Percentiles rank a stretch among this genome's conserved stretches.
Evolutionary conservation across 352 stramenopile genomes (phyloP).

Genomic region (Phytopythium sindhum): DNA sequence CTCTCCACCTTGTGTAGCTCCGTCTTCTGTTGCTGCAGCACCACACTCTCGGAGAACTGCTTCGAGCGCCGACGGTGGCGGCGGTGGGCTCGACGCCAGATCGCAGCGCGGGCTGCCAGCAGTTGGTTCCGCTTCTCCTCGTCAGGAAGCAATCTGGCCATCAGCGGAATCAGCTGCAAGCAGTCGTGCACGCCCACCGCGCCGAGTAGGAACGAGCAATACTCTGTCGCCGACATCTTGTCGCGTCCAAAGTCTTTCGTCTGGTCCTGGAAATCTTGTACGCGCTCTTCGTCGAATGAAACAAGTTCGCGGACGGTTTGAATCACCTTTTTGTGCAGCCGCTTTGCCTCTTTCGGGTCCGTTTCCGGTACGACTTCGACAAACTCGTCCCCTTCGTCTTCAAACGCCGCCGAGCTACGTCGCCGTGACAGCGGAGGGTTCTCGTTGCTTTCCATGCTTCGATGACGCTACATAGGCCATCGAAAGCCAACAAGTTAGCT

Average conservation of each 20-base stretch:
- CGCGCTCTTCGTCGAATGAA: conserved; percentile 59
- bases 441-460: background rate
- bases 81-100: conserved; percentile 54
- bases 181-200: conserved; percentile 64
- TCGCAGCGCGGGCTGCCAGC: conserved; percentile 54
- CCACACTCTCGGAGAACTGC: conserved; percentile 74
- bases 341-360: conserved; percentile 58
- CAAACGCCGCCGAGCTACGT: conserved; percentile 20
- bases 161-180: conserved; percentile 68
- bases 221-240: conserved; percentile 67
- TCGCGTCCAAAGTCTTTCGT: conserved; percentile 74
- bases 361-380: conserved; percentile 48
- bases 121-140: conserved; percentile 59
- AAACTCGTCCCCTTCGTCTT: conserved; percentile 56
- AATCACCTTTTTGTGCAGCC: conserved; percentile 71
- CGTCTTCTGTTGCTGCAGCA: conserved; percentile 57
- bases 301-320: conserved; percentile 62
- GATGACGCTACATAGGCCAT: background rate
- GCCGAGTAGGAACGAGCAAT: conserved; percentile 71
- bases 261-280: conserved; percentile 77
- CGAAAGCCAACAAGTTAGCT: background rate
- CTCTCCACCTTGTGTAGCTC: conserved; percentile 30
- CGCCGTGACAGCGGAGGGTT: conserved; percentile 18
- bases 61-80: conserved; percentile 71
- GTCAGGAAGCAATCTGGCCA: conserved; percentile 67